Conservation (phyloP, 1,139 yeast genomes). For the Saccharomycopsis hybrid region DNA sequence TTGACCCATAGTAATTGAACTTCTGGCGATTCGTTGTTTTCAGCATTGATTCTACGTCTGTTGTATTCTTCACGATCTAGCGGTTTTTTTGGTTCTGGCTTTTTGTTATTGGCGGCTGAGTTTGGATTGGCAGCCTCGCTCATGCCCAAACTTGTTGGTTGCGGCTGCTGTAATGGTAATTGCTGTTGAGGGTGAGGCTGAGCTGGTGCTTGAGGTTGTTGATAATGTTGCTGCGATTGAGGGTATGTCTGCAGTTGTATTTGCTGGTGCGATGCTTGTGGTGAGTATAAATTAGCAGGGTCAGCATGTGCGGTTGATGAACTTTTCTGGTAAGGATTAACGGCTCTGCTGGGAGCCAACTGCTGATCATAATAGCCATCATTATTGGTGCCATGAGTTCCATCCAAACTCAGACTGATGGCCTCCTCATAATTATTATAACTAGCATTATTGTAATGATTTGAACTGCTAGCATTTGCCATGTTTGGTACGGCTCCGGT, state of each 20-base stretch:
- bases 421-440: constrained; percentile 18
- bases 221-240: no score
- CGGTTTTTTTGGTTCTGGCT: constrained; percentile 7
- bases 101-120: neutral
- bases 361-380: constrained; percentile 39
- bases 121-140: no score
- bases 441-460: constrained; percentile 8
- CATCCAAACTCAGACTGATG: constrained; percentile 24
- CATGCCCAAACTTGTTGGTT: neutral
- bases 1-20: constrained; percentile 47
- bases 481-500: constrained; percentile 12
- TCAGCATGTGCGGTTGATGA: no score
- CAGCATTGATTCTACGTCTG: constrained; percentile 28
- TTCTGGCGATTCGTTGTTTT: constrained; percentile 32
- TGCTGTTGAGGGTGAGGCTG: neutral
- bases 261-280: no score
- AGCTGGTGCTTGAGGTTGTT: constrained; percentile 3
- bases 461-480: neutral
- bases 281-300: no score
- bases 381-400: constrained; percentile 49
- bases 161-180: neutral
- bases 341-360: neutral
- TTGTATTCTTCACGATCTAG: constrained; percentile 24
- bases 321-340: neutral
- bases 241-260: no score